Base-by-base conservation (phyloP, 2,329 filamentous ascomycete genomes). In the Talaromyces sp. region DNA sequence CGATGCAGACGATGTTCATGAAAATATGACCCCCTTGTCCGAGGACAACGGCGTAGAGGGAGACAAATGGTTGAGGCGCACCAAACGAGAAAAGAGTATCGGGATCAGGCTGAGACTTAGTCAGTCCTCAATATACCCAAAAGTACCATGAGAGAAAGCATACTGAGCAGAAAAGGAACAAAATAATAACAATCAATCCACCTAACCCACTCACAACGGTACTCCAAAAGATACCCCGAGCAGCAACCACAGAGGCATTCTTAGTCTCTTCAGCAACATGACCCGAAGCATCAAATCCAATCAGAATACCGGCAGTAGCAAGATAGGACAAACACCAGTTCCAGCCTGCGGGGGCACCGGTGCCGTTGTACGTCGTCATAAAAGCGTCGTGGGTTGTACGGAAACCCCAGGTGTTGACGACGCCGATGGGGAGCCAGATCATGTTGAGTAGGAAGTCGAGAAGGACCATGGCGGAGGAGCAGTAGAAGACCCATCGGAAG, bases 321-420 rank as follows among this genome's bases (percentile, higher is more conserved):
- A 86, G 81, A 72, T 85, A 88, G 3, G 84, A 86, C 3, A 88
- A 79, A 74, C 85, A 87, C 86, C 85, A 88, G 70, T 88, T 88
- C 85, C 86, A 88, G 2, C 81, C 85, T 1, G 81, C 77, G 0
- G 85, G 84, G 1, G 83, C 83, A 11, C 83, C 83, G 11, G 83
- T 85, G 1, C 82, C 83, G 65, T 88, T 88, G 71, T 86, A 86
- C 0, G 85, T 87, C 13, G 84, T 81, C 76, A 86, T 84, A 72
- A 88, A 88, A 8, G 85, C 85, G 66, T 86, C 85, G 40, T 85
- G 78, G 0, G 86, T 79, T 1, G 83, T 79, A n/a, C 85, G 82
- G 73, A 88, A 88, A 1, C 86, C 86, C 71, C 82, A 83, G 0
- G 83, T 85, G 64, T 84, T 80, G 66, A 77, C 81, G 0, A 84